Base-by-base conservation (phyloP, 352 stramenopile species). In the Globisporangium rhizosaccharum region DNA sequence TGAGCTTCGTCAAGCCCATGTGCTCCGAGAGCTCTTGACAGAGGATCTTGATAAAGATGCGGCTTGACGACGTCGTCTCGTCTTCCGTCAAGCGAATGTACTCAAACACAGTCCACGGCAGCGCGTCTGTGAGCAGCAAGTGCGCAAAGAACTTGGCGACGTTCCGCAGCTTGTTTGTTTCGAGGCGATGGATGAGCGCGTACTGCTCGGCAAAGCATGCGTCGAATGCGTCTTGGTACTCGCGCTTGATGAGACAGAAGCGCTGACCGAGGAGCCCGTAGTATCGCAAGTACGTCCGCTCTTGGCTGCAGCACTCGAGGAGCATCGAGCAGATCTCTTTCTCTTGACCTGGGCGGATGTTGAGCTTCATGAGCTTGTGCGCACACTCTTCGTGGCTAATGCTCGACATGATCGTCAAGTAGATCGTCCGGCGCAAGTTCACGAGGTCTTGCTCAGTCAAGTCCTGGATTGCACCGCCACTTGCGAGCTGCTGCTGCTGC, bases 31-130 rank as follows among this genome's bases (percentile, higher is more conserved):
- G 90, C 68, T 99, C 97, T 70, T 99, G 96, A 42, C 94, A 93
- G 39, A 99, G 73, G 67, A 99, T 98, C 83, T 99, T 99, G 68
- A 99, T 96, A 68, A 99, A 99, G 70, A 99, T 99, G 74, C 97
- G 92, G 46, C 87, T 98, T 4, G 92, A 98, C 20, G 92, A 98
- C n/a, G 96, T 99, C 33, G 97, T 99, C 60, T 99, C 97, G 58
- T 99, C 95, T 72, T 99, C 97, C 59, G 97, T 99, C 56, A 99
- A 66, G 47, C 93, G 90, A 53, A 99, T 98, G 60, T 92, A 94
- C 62, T 96, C 89, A 53, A 99, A 88, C 23, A 98, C 91, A 11
- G 94, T 98, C 97, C 97, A 99, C 5, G 97, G 96, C 57, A 99
- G 72, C 33, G 97, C 92, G 70, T 99, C 97, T 11, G 96, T 98